Evolutionary conservation across 208 protist genomes (phyloP), one percentile per base, ranked within the genome.

Genomic region (Acanthamoeba lenticulata): DNA sequence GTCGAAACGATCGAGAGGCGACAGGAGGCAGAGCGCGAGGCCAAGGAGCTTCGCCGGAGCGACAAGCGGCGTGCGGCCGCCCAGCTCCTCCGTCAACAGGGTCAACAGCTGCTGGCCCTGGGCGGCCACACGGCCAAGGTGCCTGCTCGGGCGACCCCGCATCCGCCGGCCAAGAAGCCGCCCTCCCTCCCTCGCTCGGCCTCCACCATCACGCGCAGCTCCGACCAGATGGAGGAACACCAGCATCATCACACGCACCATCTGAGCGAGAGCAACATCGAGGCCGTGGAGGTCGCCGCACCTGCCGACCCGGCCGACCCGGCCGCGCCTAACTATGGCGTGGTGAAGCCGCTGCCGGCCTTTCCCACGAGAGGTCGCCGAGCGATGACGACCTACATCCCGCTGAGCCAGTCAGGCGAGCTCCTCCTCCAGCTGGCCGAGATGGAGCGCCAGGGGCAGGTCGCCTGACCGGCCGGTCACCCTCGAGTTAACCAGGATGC

Each of bases 81-180:
- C 19, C 17, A 29, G 17, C 38, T 79, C 5, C 17, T 79, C 24
- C 69, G 69, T 21, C 69, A 79, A 36, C 69, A 79, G 69, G 69
- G 69, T 79, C 21, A 4, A 17, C 34, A 17, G 27, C 19, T 17
- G 24, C 38, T 36, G 29, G 21, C 67, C 34, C 6, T 36, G 27
- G 6, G 60, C 21, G 11, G 62, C 62, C 62, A 15, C 2, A 55
- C 2, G 1, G 4, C 24, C 19, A 55, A 9, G 47, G 5, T 1
- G 47, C 17, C 40, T 36, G 36, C 36, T 44, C 27, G 34, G 40
- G 11, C 40, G 36, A 5, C 60, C 13, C 69, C 69, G 7, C 69
- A 36, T 32, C 69, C 69, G 32, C 69, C 69, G 38, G 38, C 69
- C 69, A 79, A 79, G 69, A 79, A 45, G 69, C 69, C 69, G 36